Evolutionary conservation across 192 early-diverging fungal species (phyloP), one percentile per base, ranked within the genome.

Genomic region (Coemansia sp.): DNA sequence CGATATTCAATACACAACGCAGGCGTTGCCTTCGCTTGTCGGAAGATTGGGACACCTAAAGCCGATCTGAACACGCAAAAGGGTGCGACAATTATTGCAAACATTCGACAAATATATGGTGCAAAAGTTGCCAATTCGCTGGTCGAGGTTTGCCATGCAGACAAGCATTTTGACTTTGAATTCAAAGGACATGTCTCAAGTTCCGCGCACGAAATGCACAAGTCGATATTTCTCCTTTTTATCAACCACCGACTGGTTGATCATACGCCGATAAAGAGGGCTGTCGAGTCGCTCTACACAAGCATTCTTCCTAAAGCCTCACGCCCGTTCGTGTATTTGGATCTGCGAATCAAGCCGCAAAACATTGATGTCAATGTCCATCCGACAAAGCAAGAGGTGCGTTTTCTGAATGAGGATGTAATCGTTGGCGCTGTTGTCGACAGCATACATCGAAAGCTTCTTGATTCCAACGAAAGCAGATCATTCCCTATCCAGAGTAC

Each of bases 321-420:
- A 6, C 88, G 95, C 65, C 92, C 79, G 13, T 98, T 96, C 82
- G 84, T 93, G 6, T 99, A 99, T 68, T 70, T 99, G 34, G 86
- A 87, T 48, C 73, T 99, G n/a, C 84, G 86, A 19, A 91, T 99
- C 56, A 88, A 89, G 33, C 91, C 95, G 0, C 73, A 87, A 45
- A 93, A 91, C 60, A 89, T 99, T 3, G 97, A 99, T 68, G 97
- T 99, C 2, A 99, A 99, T 70, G 94, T 99, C 1, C 97, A 98
- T 74, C 96, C 97, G 1, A 97, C 97, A 30, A 99, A 99, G 61
- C 84, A 88, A 8, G 90, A 95, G 81, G 93, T 98, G 25, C 88
- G 91, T 42, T 97, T 99, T 63, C 73, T 99, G 67, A 85, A 98
- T 72, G 90, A 98, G 62, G 94, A 99, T 31, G 67, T 80, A 15